Conservation (phyloP, 2,329 filamentous ascomycete genomes). For the Graphilbum ipis-grandicollis region DNA sequence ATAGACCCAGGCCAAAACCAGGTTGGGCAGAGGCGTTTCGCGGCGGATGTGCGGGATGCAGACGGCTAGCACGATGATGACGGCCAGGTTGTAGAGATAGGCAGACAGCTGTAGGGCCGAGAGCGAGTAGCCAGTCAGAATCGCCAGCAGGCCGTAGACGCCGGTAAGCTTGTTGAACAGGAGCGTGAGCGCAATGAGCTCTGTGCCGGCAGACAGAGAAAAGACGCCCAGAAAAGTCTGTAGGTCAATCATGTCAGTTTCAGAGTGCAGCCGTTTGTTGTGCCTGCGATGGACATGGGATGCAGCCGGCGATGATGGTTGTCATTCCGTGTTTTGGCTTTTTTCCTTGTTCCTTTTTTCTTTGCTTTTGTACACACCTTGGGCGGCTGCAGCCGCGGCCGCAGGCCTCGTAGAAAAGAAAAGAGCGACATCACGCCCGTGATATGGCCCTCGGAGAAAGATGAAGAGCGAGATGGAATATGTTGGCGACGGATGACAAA, state of each 20-base stretch:
- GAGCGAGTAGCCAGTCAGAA: conserved; percentile 72
- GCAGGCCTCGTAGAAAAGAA: background rate
- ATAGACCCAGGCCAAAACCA: conserved; percentile 75
- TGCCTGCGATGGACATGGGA: too few relatives aligned
- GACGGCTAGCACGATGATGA: conserved; percentile 49
- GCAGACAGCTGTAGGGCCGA: conserved; percentile 73
- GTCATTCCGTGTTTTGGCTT: too few relatives aligned
- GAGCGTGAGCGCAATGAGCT: conserved; percentile 67
- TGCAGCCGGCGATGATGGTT: too few relatives aligned
- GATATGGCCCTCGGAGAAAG: background rate
- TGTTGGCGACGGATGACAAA: background rate
- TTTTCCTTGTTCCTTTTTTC: background rate
- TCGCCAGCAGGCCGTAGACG: conserved; percentile 74
- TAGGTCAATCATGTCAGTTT: too few relatives aligned
- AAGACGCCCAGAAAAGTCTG: conserved; percentile 76
- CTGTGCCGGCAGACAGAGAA: conserved; percentile 71
- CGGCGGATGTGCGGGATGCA: conserved; percentile 67
- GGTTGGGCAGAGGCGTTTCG: conserved; percentile 60
- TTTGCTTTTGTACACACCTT: background rate
- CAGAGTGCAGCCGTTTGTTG: too few relatives aligned
- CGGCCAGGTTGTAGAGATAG: conserved; percentile 71
- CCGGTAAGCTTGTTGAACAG: conserved; percentile 87
- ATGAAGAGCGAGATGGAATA: background rate
- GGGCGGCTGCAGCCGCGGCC: background rate
- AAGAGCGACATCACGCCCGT: background rate